Conservation (phyloP, 768 basidiomycete genomes). For the Leccinum disarticulatum region DNA sequence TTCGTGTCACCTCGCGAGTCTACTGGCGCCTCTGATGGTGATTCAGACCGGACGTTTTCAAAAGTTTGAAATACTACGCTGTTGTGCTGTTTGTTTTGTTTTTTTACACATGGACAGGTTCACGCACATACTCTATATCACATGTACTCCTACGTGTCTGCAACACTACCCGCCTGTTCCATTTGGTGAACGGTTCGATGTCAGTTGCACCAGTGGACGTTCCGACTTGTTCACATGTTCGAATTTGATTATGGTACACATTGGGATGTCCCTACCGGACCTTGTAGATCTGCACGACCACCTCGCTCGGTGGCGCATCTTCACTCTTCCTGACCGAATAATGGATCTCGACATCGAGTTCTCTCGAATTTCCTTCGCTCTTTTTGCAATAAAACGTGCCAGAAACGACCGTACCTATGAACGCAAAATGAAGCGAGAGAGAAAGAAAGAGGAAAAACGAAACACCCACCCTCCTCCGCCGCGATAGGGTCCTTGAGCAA, state of each 20-base stretch:
- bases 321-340: constrained; percentile 50
- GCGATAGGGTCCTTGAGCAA: constrained; percentile 75
- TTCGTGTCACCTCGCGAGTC: background rate
- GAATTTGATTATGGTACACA: background rate
- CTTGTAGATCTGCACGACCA: constrained; percentile 76
- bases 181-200: background rate
- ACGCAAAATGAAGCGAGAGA: background rate
- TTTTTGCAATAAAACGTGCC: constrained; percentile 88
- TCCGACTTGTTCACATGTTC: background rate
- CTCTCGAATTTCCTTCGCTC: constrained; percentile 76
- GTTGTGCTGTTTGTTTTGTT: background rate
- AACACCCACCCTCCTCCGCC: constrained; percentile 66
- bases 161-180: constrained; percentile 5
- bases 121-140: constrained; percentile 1
- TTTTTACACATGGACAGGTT: background rate
- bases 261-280: constrained; percentile 48
- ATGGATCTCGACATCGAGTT: constrained; percentile 91
- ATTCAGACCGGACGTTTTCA: constrained; percentile 12
- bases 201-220: background rate
- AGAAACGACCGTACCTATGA: constrained; percentile 64
- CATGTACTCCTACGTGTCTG: constrained; percentile 13
- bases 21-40: background rate
- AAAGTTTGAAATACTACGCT: background rate
- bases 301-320: constrained; percentile 36
- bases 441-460: background rate